These are phyloP conservation scores for Penicillium herquei DNA, from an alignment of 495 filamentous ascomycete species.

Conservation along the genomic window DNA sequence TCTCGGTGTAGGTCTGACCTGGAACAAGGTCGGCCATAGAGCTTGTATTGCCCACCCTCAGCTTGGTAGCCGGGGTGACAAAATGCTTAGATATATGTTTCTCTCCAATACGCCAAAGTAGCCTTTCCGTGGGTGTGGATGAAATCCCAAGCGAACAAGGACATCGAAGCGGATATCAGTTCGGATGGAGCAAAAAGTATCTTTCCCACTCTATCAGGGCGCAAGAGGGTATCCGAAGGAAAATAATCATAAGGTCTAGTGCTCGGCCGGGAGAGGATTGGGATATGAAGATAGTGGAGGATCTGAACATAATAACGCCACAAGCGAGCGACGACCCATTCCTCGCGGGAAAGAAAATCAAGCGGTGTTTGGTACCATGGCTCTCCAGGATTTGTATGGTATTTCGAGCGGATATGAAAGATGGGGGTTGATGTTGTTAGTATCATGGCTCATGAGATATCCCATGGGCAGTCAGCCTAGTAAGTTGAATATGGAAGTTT, in stretches of 20 bases:
- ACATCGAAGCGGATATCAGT: slow-evolving; percentile 22
- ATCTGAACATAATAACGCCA: slow-evolving; percentile 23
- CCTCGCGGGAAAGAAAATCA: slow-evolving; percentile 21
- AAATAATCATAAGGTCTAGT: slow-evolving; percentile 19
- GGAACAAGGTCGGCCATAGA: too few relatives aligned
- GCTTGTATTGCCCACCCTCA: too few relatives aligned
- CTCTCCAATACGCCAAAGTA: slow-evolving; percentile 25
- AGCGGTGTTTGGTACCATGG: slow-evolving; percentile 22
- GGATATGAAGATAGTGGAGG: slow-evolving; percentile 14
- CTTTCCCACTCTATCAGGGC: slow-evolving; percentile 8
- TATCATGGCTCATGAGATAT: slow-evolving; percentile 26
- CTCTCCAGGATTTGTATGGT: not conserved
- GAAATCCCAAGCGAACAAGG: slow-evolving; percentile 30
- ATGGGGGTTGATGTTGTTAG: not conserved
- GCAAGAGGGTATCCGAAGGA: slow-evolving; percentile 13
- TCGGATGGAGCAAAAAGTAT: slow-evolving; percentile 11
- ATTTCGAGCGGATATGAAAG: not conserved
- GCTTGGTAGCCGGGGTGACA: too few relatives aligned
- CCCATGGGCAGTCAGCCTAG: not conserved
- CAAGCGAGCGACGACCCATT: slow-evolving; percentile 16
- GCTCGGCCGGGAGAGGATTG: slow-evolving; percentile 11
- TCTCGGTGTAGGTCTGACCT: too few relatives aligned
- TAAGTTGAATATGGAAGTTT: too few relatives aligned
- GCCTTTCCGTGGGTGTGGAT: slow-evolving; percentile 16
- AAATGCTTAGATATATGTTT: too few relatives aligned